These are phyloP conservation scores for Aspergillus niger DNA, from an alignment of 2,329 filamentous ascomycete genomes.

Conservation along the genomic window DNA sequence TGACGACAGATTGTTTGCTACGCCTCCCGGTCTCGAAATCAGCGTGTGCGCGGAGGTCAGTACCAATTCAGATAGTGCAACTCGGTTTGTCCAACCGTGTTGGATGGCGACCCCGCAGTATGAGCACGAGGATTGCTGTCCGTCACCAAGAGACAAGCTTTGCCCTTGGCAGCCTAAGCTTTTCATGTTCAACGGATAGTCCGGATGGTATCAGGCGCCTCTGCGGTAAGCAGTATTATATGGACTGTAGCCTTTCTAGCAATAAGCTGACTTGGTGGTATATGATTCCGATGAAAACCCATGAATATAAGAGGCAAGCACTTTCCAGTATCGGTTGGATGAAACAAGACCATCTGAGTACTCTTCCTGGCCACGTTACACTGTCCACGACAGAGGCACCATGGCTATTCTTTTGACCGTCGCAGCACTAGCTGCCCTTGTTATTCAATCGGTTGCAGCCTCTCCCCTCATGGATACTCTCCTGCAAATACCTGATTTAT, in stretches of 20 bases:
- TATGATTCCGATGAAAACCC: too few relatives aligned
- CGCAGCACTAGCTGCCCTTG: neutral
- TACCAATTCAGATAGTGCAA: neutral
- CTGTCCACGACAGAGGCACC: neutral
- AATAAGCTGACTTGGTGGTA: too few relatives aligned
- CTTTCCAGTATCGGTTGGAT: too few relatives aligned
- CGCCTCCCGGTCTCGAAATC: neutral
- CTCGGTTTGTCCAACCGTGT: neutral
- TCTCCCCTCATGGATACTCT: neutral
- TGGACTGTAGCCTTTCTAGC: too few relatives aligned
- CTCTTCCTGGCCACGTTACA: neutral
- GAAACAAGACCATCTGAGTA: too few relatives aligned
- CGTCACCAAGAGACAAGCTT: neutral
- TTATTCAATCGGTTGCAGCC: neutral
- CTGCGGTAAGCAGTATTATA: too few relatives aligned
- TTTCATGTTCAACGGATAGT: neutral
- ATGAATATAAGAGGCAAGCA: too few relatives aligned
- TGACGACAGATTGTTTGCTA: neutral
- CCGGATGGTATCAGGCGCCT: neutral
- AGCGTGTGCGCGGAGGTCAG: neutral
- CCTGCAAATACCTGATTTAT: neutral
- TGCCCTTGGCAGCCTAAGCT: neutral
- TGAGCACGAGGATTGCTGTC: neutral
- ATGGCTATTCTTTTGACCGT: neutral
- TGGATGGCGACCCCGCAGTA: neutral